Percentiles rank a stretch among this genome's conserved stretches.
phyloP scores from a whole-genome alignment of 495 filamentous ascomycete species.

The Xanthoparmelia taractica region DNA sequence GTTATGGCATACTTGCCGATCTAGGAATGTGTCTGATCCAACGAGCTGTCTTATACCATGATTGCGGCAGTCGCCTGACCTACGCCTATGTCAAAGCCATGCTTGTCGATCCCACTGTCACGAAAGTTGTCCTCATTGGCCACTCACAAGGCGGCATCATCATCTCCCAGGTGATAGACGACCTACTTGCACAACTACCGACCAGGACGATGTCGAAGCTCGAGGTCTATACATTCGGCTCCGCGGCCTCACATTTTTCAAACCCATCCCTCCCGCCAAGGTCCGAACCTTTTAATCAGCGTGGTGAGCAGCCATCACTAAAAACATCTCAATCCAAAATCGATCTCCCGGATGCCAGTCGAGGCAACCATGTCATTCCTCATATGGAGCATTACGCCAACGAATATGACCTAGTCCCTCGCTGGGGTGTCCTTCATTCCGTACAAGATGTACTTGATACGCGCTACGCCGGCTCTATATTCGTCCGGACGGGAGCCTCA shows the following conservation, averaged over 20 bases:
- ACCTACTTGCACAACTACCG: slow-evolving; percentile 70
- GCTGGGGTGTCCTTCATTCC: slow-evolving; percentile 69
- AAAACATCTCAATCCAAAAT: slow-evolving; percentile 21
- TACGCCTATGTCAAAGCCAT: slow-evolving; percentile 48
- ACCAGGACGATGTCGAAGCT: slow-evolving; percentile 16
- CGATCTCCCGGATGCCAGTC: slow-evolving; percentile 12
- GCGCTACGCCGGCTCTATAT: slow-evolving; percentile 69
- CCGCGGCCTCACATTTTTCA: slow-evolving; percentile 82
- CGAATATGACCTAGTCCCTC: slow-evolving; percentile 63
- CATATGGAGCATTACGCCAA: slow-evolving; percentile 86
- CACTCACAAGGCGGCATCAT: slow-evolving; percentile 83
- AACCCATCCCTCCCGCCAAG: slow-evolving; percentile 50
- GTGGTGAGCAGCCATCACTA: slow-evolving; percentile 11
- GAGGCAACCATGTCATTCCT: slow-evolving; percentile 43
- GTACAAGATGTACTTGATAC: slow-evolving; percentile 31
- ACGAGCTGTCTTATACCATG: slow-evolving; percentile 65
- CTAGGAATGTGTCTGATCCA: slow-evolving; percentile 71
- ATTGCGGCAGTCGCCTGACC: slow-evolving; percentile 54
- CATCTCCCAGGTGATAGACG: slow-evolving; percentile 65
- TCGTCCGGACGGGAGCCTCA: slow-evolving; percentile 47
- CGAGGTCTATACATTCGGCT: slow-evolving; percentile 82
- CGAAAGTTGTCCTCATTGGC: slow-evolving; percentile 68
- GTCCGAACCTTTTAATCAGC: neutral
- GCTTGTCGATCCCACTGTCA: slow-evolving; percentile 49
- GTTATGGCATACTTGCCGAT: slow-evolving; percentile 61